A percentile compares a stretch with the other conserved stretches of the same genome.
Conservation (phyloP, 2,329 filamentous ascomycete genomes). For the Sporothrix dimorphospora region DNA sequence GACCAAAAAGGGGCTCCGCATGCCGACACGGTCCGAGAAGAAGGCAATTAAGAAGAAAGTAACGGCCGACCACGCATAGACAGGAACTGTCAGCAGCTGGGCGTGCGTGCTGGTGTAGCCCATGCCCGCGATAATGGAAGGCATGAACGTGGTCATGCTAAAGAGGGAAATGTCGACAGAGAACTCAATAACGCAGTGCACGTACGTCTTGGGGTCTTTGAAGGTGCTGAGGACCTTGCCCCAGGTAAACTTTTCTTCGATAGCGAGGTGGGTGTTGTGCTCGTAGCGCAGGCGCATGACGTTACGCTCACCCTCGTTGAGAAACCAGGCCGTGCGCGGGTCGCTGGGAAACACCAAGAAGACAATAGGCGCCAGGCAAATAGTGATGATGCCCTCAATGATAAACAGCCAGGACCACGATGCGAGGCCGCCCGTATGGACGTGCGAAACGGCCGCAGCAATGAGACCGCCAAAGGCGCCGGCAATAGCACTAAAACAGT, state of each 20-base stretch:
- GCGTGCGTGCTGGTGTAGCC: constrained; percentile 35
- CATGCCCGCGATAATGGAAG: constrained; percentile 43
- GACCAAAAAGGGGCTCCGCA: constrained; percentile 12
- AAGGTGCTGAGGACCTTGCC: constrained; percentile 36
- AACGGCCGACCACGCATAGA: constrained; percentile 39
- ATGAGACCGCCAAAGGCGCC: constrained; percentile 31
- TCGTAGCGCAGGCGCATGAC: constrained; percentile 22
- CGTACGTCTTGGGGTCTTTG: constrained; percentile 37
- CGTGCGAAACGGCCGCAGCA: constrained; percentile 24
- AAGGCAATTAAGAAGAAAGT: constrained; percentile 37
- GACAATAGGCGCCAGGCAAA: not conserved
- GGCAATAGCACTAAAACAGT: constrained; percentile 26
- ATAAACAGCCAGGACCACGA: constrained; percentile 31
- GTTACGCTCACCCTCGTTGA: constrained; percentile 27
- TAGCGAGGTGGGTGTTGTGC: constrained; percentile 24
- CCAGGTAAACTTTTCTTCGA: constrained; percentile 29
- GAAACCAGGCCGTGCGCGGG: constrained; percentile 27
- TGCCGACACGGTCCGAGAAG: constrained; percentile 46
- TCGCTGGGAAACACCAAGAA: constrained; percentile 27
- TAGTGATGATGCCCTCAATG: constrained; percentile 30
- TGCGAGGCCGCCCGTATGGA: constrained; percentile 19
- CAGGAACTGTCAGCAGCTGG: constrained; percentile 41
- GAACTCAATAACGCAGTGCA: constrained; percentile 44
- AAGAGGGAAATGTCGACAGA: constrained; percentile 38
- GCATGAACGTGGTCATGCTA: constrained; percentile 42